Base-by-base conservation (phyloP, 1,284 basidiomycete species). In the Sanghuangporus sanghuang region DNA sequence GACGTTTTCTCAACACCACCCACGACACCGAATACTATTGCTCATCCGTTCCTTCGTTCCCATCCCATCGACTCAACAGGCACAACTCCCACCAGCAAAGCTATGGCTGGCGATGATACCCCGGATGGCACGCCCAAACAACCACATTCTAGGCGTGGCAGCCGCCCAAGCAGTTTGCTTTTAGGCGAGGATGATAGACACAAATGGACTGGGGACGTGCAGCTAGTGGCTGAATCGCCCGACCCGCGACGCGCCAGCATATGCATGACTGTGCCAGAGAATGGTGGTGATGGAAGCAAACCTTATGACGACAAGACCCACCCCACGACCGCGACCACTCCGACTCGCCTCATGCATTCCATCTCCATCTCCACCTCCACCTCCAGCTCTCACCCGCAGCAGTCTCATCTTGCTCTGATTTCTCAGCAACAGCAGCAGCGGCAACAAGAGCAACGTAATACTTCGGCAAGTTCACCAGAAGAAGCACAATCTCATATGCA, bases 1-100 rank as follows among this genome's bases (percentile, higher is more conserved):
- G 85, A 89, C 66, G 77, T 78, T 49, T 87, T 85, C 72, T 81
- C 81, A 50, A 88, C 87, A 12, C 87, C 86, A 48, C 85, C 86
- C 12, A 80, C 82, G 8, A 84, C 85, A 2, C 77, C 86, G 66
- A 69, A 54, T 59, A 59, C 35, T 27, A 59, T 44, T 27, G 50
- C 60, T 14, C 72, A 67, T 64, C 67, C 68, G 50, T 65, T 61
- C 64, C 69, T 61, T 74, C 68, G 50, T 66, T 58, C 44, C 2
- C 27, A 32, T 69, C 73, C 57, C 73, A 79, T 55, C 69, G 69
- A 14, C 73, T 74, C 9, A 73, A 12, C 66, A 46, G 16, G 6
- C 14, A 52, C 27, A 7, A 52, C 12, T 6, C 27, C 9, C 21
- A 27, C n/a, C 21, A 7, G 50, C n/a, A 14, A 18, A 23, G 9